phyloP scores from a whole-genome alignment of 306 rosid genomes.

The Sesbania bispinosa region DNA sequence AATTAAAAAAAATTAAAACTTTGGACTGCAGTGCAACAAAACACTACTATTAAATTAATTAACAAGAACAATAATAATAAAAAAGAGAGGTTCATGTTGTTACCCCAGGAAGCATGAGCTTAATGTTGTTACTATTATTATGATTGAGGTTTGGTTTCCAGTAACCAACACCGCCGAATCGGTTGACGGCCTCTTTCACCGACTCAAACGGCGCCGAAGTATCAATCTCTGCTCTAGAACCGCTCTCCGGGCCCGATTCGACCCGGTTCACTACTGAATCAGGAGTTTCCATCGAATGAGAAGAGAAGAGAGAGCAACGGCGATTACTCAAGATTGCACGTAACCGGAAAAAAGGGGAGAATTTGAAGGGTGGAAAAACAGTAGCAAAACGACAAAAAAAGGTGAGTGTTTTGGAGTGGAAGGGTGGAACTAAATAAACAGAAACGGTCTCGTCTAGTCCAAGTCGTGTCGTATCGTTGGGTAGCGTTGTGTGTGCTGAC shows the following conservation, averaged over 20 bases:
- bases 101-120: slow-evolving; percentile 44
- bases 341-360: background rate
- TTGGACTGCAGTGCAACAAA: background rate
- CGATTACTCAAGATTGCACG: too few relatives aligned
- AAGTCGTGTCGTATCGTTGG: slow-evolving; percentile 21
- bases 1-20: background rate
- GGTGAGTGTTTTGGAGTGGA: background rate
- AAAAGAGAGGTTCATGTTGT: background rate
- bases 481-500: background rate
- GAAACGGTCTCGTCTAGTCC: slow-evolving; percentile 25
- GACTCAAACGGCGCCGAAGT: slow-evolving; percentile 92
- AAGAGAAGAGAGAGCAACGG: background rate
- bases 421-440: background rate
- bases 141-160: slow-evolving; percentile 59
- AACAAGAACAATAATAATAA: background rate
- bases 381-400: background rate
- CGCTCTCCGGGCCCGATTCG: slow-evolving; percentile 8
- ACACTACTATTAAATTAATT: background rate
- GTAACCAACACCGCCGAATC: slow-evolving; percentile 78
- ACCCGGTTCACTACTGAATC: background rate
- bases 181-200: slow-evolving; percentile 73
- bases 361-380: background rate
- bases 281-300: background rate
- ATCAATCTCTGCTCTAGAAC: slow-evolving; percentile 66
- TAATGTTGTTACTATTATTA: background rate